Conservation (phyloP, 352 stramenopile genomes). For the Vaucheria bursata region DNA sequence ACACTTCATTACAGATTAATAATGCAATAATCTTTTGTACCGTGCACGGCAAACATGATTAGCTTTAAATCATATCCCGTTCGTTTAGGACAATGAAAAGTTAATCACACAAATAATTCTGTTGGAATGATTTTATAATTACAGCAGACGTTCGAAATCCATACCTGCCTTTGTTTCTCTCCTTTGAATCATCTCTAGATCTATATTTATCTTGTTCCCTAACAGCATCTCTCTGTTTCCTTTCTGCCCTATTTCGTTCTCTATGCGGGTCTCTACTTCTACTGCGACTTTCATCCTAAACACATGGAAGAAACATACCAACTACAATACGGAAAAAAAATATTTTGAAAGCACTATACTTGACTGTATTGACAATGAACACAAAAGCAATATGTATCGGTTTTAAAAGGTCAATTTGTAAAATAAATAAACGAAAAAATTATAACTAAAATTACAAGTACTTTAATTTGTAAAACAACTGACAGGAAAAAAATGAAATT, state of each 20-base stretch:
- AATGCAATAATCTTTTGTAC: no score
- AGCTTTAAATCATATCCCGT: no score
- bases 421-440: neutral
- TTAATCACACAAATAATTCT: no score
- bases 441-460: neutral
- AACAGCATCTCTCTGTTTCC: neutral
- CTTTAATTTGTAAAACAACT: neutral
- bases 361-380: neutral
- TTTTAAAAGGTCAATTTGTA: neutral
- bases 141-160: no score
- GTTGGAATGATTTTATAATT: no score
- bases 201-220: slow-evolving; percentile 12
- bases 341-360: neutral
- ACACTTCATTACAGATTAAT: no score
- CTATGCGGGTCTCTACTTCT: slow-evolving; percentile 13
- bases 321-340: neutral
- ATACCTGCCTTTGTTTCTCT: slow-evolving; percentile 11
- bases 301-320: neutral
- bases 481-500: neutral
- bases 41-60: no score
- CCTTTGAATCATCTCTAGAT: slow-evolving; percentile 10
- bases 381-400: neutral
- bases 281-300: slow-evolving; percentile 1
- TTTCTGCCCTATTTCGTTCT: slow-evolving; percentile 11
- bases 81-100: no score